Conservation (phyloP, 768 basidiomycete genomes). For the Tricholoma hemisulphureum region DNA sequence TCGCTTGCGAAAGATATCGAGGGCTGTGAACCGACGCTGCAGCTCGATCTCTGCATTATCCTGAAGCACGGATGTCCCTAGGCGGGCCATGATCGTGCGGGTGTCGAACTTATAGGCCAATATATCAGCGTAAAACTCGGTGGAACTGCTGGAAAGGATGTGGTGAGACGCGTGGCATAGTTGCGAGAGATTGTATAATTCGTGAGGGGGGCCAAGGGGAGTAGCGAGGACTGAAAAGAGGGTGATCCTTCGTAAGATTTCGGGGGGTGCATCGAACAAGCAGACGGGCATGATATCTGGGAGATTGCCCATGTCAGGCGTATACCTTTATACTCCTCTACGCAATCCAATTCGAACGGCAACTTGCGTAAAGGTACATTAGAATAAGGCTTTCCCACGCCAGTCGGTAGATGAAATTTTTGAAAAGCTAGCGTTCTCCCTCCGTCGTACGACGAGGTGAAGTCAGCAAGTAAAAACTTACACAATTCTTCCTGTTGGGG, state of each 20-base stretch:
- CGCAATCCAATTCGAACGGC: conserved; percentile 17
- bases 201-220: conserved; percentile 32
- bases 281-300: conserved; percentile 28
- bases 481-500: not conserved
- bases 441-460: conserved; percentile 1
- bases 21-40: conserved; percentile 40
- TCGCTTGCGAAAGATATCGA: conserved; percentile 44
- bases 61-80: conserved; percentile 26
- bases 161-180: conserved; percentile 33
- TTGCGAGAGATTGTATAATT: conserved; percentile 30
- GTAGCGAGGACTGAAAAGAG: conserved; percentile 29
- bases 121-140: conserved; percentile 35
- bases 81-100: conserved; percentile 38
- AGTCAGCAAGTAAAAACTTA: not conserved
- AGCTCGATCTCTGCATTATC: conserved; percentile 44
- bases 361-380: conserved; percentile 16
- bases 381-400: conserved; percentile 18
- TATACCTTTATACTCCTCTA: conserved; percentile 16
- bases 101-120: conserved; percentile 52
- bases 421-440: not conserved
- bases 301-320: conserved; percentile 14
- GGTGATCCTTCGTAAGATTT: conserved; percentile 35
- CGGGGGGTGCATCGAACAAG: conserved; percentile 30
- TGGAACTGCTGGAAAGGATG: conserved; percentile 23
- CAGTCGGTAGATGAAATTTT: not conserved